phyloP scores from a whole-genome alignment of 306 rosid species.

The Gynostemma pentaphyllum region DNA sequence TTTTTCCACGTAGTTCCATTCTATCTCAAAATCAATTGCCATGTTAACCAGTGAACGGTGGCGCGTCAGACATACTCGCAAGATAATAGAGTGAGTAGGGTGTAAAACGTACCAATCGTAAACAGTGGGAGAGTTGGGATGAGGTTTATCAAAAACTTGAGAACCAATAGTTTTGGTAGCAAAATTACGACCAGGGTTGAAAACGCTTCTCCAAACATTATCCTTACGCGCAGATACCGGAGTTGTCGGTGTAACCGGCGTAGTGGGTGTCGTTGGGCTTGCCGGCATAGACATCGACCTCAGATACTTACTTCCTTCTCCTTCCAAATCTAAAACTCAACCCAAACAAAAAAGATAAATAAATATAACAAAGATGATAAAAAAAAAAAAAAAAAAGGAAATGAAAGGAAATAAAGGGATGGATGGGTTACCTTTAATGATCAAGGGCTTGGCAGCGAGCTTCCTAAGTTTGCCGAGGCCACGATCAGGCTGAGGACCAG shows the following conservation, averaged over 20 bases:
- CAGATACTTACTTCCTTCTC: conserved; percentile 37
- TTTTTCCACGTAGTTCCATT: too few species aligned
- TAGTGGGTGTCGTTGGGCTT: conserved; percentile 21
- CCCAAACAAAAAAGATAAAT: not conserved
- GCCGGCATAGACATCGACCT: conserved; percentile 34
- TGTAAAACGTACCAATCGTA: conserved; percentile 60
- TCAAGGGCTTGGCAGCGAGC: conserved; percentile 22
- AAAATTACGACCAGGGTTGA: conserved; percentile 83
- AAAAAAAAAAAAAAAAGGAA: not conserved
- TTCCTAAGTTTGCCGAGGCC: conserved; percentile 77
- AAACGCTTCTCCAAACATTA: conserved; percentile 97
- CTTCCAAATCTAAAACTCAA: conserved; percentile 10
- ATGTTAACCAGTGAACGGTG: not conserved
- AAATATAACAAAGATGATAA: not conserved
- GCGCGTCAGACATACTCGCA: not conserved
- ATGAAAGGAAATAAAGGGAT: not conserved
- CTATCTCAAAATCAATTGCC: too few species aligned
- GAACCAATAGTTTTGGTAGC: conserved; percentile 61
- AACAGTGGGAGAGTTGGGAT: conserved; percentile 85
- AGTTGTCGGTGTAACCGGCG: conserved; percentile 19
- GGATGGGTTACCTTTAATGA: conserved; percentile 12
- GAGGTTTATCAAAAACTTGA: conserved; percentile 71
- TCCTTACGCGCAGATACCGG: conserved; percentile 46
- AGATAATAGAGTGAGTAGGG: not conserved
- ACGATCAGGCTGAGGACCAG: conserved; percentile 78